A percentile compares a stretch with the other conserved stretches of the same genome.
These are phyloP conservation scores for Lasiosphaeria hispida DNA, from an alignment of 495 filamentous ascomycete species.

Conservation along the genomic window DNA sequence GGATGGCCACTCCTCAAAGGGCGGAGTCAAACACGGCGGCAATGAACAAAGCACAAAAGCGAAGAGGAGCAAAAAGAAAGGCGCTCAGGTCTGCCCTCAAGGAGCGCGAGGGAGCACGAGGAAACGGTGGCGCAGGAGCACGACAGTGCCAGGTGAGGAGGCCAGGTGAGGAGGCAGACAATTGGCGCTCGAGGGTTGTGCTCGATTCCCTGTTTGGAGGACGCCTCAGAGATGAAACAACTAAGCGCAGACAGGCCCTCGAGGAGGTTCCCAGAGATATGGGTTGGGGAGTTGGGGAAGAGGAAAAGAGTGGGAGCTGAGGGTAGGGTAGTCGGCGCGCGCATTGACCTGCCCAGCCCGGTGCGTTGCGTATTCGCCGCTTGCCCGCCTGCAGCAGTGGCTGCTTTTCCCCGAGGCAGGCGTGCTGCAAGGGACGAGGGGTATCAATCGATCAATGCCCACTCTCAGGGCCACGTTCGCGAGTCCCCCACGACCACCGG, in stretches of 20 bases:
- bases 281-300: neutral
- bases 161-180: neutral
- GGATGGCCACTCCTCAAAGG: too few species aligned
- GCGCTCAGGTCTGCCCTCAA: too few species aligned
- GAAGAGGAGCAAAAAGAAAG: too few species aligned
- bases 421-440: constrained; percentile 6
- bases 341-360: neutral
- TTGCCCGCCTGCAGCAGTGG: too few species aligned
- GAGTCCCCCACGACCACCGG: neutral
- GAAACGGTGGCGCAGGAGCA: constrained; percentile 7
- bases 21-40: too few species aligned
- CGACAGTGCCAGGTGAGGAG: neutral
- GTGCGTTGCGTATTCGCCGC: too few species aligned
- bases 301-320: neutral
- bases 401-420: too few species aligned
- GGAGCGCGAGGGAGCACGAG: neutral
- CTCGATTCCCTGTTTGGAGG: constrained; percentile 7
- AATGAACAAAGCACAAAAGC: too few species aligned
- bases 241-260: too few species aligned
- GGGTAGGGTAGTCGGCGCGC: neutral
- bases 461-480: neutral
- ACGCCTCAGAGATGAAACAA: too few species aligned
- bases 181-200: neutral
- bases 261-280: neutral
- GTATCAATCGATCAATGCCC: neutral